phyloP scores from a whole-genome alignment of 345 rosid species.

The Tarenaya hassleriana region DNA sequence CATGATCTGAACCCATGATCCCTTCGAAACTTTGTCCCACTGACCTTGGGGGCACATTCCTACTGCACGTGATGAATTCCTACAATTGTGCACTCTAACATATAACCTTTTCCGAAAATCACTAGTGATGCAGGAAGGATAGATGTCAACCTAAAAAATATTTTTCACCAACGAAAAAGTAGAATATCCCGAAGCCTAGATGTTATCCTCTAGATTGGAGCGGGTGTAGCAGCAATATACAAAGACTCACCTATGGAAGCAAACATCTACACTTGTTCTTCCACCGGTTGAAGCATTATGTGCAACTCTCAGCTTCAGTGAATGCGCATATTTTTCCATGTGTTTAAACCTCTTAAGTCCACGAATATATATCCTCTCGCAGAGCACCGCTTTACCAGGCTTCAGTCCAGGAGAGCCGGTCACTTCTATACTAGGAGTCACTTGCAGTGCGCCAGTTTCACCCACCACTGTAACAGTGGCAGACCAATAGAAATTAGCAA shows the following conservation, averaged over 20 bases:
- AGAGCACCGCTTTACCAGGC: slow-evolving; percentile 43
- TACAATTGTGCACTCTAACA: slow-evolving; percentile 25
- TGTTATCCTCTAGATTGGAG: too few species aligned
- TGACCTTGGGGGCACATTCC: slow-evolving; percentile 71
- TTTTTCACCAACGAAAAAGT: background rate
- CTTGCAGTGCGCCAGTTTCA: slow-evolving; percentile 32
- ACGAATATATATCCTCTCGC: slow-evolving; percentile 63
- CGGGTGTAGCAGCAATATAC: background rate
- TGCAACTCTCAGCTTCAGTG: slow-evolving; percentile 48
- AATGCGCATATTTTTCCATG: slow-evolving; percentile 58
- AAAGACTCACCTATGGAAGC: slow-evolving; percentile 74
- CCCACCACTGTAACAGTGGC: slow-evolving; percentile 46
- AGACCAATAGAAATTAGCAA: background rate
- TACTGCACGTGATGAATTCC: slow-evolving; percentile 67
- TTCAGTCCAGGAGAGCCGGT: slow-evolving; percentile 61
- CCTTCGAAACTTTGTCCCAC: slow-evolving; percentile 79
- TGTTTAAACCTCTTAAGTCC: slow-evolving; percentile 58
- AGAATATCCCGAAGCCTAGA: background rate
- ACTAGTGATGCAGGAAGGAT: background rate
- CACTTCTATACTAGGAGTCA: slow-evolving; percentile 49
- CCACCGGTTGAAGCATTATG: slow-evolving; percentile 32
- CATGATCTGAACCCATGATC: slow-evolving; percentile 69
- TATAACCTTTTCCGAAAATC: too few species aligned
- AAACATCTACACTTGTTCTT: slow-evolving; percentile 47
- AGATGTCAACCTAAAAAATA: background rate